A percentile compares a stretch with the other conserved stretches of the same genome.
Conservation (phyloP, 495 filamentous ascomycete genomes). For the Pseudotulostoma volvatum region DNA sequence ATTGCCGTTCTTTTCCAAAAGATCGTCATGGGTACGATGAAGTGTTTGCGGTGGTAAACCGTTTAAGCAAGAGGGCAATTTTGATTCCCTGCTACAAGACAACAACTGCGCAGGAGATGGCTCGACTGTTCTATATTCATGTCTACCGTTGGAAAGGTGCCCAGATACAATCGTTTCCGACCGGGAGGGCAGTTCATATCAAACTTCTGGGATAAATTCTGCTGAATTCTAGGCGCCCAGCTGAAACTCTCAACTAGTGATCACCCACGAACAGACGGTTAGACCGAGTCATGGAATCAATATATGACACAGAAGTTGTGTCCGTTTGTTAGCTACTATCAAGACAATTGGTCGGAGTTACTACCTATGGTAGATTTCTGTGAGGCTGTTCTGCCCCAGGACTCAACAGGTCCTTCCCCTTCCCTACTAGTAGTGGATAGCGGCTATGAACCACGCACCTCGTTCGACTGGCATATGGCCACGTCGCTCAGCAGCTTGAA, state of each 20-base stretch:
- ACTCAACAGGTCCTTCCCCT: background rate
- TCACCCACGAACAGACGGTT: constrained; percentile 9
- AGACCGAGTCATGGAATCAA: constrained; percentile 3
- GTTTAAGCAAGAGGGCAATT: constrained; percentile 4
- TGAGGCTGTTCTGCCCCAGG: background rate
- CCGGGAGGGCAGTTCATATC: no score
- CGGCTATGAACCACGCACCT: constrained; percentile 1
- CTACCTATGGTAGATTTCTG: background rate
- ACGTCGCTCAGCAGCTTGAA: background rate
- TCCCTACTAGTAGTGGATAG: background rate
- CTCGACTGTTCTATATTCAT: background rate
- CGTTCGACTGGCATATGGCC: background rate
- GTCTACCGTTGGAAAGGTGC: constrained; percentile 1
- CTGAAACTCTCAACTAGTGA: constrained; percentile 9
- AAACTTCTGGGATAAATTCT: constrained; percentile 9
- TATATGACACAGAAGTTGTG: constrained; percentile 2
- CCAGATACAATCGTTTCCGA: constrained; percentile 5
- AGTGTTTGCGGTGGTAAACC: constrained; percentile 5
- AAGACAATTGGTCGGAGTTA: constrained; percentile 6
- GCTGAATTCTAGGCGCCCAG: constrained; percentile 4
- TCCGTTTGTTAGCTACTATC: constrained; percentile 2
- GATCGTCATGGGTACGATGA: background rate
- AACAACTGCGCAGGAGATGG: constrained; percentile 1
- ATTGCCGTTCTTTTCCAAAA: constrained; percentile 6
- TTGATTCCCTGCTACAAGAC: constrained; percentile 6